Base-by-base conservation (phyloP, 768 basidiomycete species). In the Boletus speciosus region DNA sequence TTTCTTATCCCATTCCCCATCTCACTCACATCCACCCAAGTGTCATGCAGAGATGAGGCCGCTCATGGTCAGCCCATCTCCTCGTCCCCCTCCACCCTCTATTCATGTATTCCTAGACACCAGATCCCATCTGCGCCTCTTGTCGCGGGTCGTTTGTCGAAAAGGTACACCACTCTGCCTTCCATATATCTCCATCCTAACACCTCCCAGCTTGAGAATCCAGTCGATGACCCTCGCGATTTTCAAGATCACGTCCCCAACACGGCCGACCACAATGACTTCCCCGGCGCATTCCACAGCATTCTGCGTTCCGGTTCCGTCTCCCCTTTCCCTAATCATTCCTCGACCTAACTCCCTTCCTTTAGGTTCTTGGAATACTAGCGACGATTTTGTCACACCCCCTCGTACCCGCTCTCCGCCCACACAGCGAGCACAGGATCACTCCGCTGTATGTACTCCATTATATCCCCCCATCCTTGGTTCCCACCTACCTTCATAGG, bases 21-120 rank as follows among this genome's bases (percentile, higher is more conserved):
- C 54, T 29, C 2, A 43, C 65, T 64, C 21, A 61, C 51, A 25
- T 58, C 19, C 46, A 15, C 21, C 19, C 14, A 64, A 94, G 93
- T 96, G 93, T 66, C 79, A 85, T 67, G 84, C 88, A 49, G 90
- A 95, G 73, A 94, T 91, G 90, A 75, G 86, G 49, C 91, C 93
- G 1, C 73, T 93, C 43, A 91, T 89, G 88, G 90, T 92, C 59
- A 38, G 77, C 63, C 39, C 56, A n/a, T 37, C 14, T n/a, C 31
- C 34, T 11, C 14, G 6, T 15, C 25, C 43, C 23, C 6, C 15
- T 1, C 31, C 23, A 37, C 21, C 29, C 14, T 8, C 11, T 29
- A 4, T 15, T 52, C 49, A 55, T 15, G 11, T n/a, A 2, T 27
- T 51, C 60, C 57, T 65, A 93, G 90, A 79, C 83, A 4, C 90